These are phyloP conservation scores for Diospyros lotus DNA, from an alignment of 148 eudicot genomes.

Conservation along the genomic window DNA sequence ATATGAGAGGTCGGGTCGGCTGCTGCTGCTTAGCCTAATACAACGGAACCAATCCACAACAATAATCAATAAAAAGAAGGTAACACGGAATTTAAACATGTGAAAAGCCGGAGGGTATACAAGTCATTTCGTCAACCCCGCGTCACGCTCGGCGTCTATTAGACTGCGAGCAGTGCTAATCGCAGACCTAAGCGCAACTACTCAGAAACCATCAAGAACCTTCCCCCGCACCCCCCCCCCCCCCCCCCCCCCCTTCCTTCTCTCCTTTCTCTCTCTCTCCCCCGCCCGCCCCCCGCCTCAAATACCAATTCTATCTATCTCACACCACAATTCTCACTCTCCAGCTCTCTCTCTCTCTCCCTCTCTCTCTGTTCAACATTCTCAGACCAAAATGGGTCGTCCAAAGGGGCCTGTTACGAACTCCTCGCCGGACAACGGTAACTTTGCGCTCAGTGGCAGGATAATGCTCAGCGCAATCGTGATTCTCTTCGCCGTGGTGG, in stretches of 20 bases:
- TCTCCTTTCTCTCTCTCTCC: neutral
- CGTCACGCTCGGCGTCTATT: slow-evolving; percentile 41
- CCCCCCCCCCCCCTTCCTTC: neutral
- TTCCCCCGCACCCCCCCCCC: slow-evolving; percentile 7
- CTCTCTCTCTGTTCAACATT: neutral
- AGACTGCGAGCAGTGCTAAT: neutral
- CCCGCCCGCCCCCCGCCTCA: neutral
- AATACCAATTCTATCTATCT: neutral
- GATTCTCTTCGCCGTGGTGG: slow-evolving; percentile 54
- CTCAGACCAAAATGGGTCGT: neutral
- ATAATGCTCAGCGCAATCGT: slow-evolving; percentile 83
- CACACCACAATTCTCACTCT: neutral
- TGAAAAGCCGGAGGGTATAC: neutral
- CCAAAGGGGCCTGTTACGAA: neutral
- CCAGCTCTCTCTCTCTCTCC: neutral
- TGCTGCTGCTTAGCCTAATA: too few species aligned
- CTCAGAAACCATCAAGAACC: slow-evolving; percentile 25
- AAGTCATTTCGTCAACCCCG: slow-evolving; percentile 24
- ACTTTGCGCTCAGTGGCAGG: slow-evolving; percentile 58
- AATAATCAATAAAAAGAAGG: too few species aligned
- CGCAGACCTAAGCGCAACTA: neutral
- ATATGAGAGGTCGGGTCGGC: too few species aligned
- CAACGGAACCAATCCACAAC: too few species aligned
- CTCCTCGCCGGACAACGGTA: neutral
- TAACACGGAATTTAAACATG: too few species aligned